These are phyloP conservation scores for Carallia pectinifolia DNA, from an alignment of 345 rosid species.

Conservation along the genomic window DNA sequence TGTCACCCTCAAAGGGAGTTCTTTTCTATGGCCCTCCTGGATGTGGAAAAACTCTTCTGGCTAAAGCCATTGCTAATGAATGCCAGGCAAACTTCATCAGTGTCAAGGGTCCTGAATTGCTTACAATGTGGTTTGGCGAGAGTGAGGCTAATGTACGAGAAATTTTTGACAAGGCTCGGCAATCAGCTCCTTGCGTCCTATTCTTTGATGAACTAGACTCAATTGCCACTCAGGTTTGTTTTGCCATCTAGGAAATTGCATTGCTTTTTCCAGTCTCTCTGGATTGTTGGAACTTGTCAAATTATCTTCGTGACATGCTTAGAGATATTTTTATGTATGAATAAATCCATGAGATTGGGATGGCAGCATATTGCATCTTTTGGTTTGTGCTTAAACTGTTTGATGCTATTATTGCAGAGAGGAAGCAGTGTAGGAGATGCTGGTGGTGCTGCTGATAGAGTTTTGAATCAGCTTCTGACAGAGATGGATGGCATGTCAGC, in stretches of 20 bases:
- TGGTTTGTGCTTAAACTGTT: constrained; percentile 1
- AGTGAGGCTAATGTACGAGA: constrained; percentile 97
- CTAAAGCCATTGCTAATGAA: constrained; percentile 96
- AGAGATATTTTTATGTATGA: background rate
- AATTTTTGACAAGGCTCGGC: constrained; percentile 94
- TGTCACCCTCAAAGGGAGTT: constrained; percentile 98
- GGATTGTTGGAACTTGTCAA: background rate
- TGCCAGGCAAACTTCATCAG: constrained; percentile 98
- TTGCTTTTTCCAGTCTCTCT: background rate
- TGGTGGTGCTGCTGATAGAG: constrained; percentile 97
- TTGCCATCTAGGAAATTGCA: background rate
- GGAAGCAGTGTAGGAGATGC: constrained; percentile 93
- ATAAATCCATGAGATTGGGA: background rate
- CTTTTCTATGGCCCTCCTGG: constrained; percentile 98
- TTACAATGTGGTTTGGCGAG: constrained; percentile 98
- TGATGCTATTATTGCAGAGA: constrained; percentile 47
- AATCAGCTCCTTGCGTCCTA: constrained; percentile 91
- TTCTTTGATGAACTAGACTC: constrained; percentile 97
- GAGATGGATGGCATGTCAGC: constrained; percentile 99
- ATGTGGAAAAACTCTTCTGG: constrained; percentile 95
- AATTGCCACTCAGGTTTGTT: constrained; percentile 83
- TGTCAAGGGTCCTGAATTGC: constrained; percentile 91
- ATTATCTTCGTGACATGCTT: background rate
- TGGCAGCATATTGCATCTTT: background rate
- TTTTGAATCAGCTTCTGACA: constrained; percentile 87